Base-by-base conservation (phyloP, 2,329 filamentous ascomycete genomes). In the Colletotrichum sp. region DNA sequence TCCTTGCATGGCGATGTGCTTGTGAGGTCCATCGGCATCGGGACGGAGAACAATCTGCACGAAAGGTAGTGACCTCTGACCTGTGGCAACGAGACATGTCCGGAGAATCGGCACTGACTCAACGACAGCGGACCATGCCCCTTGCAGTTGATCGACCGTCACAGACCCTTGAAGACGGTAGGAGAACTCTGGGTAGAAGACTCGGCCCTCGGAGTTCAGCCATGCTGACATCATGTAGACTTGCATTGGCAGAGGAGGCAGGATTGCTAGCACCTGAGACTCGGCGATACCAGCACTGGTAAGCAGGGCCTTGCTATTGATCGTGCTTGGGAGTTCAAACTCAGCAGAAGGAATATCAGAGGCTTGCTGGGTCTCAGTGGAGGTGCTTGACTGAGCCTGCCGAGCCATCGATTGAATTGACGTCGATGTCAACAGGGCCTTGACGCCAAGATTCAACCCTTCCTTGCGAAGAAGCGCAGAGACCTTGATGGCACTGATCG, bases 401-500 rank as follows among this genome's bases (percentile, higher is more conserved):
- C 16, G 16, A 16, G 74, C 65, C 88, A 98, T 95, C 2, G 92
- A 89, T 3, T 84, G 81, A 26, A 98, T 88, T 0, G 92, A 95
- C 6, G 89, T 87, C 2, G 93, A 91, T 75, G 87, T 91, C 4
- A 98, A 85, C 80, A 98, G 91, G 52, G 95, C 91, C 57, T 94
- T 93, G 5, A 96, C 94, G 39, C 89, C 89, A 1, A 98, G 83
- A 15, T 85, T 84, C 9, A 98, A 84, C 0, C 88, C 90, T 57
- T 88, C 84, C 78, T 91, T 94, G 57, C 91, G 92, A 6, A 98
- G 86, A 9, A 96, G 86, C 1, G 93, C 90, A 10, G 93, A 92
- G 5, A 96, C 92, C 80, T 97, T 98, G 85, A 98, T 97, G 2
- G 95, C 94, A 78, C 93, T 96, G 83, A 98, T 98, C 0, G 96